Conservation (phyloP, 305 asterid species). For the Stenogyne calaminthoides region DNA sequence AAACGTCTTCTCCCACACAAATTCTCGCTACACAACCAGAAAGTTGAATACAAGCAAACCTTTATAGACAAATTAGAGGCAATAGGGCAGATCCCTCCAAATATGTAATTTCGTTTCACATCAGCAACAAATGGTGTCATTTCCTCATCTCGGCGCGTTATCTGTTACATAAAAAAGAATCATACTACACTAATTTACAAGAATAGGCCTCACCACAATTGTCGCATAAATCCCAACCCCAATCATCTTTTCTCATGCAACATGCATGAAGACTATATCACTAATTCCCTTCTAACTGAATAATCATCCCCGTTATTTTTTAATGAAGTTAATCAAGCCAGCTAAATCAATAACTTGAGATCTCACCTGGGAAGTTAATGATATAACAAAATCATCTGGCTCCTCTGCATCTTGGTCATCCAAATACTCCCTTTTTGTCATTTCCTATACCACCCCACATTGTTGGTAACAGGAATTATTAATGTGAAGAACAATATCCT, state of each 20-base stretch:
- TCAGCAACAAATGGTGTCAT: conserved; percentile 87
- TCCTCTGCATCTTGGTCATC: conserved; percentile 99
- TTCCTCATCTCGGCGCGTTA: conserved; percentile 98
- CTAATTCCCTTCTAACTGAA: not conserved
- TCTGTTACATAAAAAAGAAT: conserved; percentile 46
- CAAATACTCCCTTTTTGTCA: conserved; percentile 85
- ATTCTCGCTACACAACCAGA: conserved; percentile 24
- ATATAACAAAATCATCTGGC: conserved; percentile 95
- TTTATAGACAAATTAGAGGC: conserved; percentile 81
- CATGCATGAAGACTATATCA: conserved; percentile 7
- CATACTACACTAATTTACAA: conserved; percentile 21
- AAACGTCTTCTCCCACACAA: conserved; percentile 4
- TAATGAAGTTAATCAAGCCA: conserved; percentile 17
- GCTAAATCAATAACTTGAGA: conserved; percentile 13
- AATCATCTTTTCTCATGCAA: conserved; percentile 1
- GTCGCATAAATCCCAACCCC: not conserved
- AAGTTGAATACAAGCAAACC: conserved; percentile 53
- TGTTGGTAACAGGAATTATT: conserved; percentile 37
- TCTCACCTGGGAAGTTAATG: conserved; percentile 90
- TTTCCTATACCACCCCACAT: conserved; percentile 59
- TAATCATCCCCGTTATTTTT: not conserved
- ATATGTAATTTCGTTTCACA: conserved; percentile 85
- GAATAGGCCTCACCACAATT: conserved; percentile 22
- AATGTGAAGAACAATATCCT: conserved; percentile 21
- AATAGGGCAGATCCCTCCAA: conserved; percentile 90